Base-by-base conservation (phyloP, 805 yeast species). In the Scheffersomyces amazonensis region DNA sequence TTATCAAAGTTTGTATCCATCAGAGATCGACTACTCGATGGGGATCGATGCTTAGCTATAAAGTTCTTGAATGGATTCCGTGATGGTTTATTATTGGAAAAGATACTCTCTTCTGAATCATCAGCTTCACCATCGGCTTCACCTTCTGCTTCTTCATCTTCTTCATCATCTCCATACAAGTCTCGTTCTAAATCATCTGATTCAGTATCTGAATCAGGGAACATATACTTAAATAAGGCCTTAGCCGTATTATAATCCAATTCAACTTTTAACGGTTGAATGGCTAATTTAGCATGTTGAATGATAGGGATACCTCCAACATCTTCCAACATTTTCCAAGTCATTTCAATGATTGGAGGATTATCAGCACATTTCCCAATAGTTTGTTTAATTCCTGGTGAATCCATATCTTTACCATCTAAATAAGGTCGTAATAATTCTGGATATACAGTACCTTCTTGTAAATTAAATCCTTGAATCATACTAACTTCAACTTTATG, bases 221-320 rank as follows among this genome's bases (percentile, higher is more conserved):
- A 83, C n/a, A 83, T 62, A 63, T 87, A 90, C 13, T 71, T 64
- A 52, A 83, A 66, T 18, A 90, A 55, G 47, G 73, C 75, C 28
- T 73, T 74, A 1, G 89, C 83, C 0, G 90, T 78, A 1, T 64
- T 66, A 46, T 83, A 85, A 43, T 90, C 97, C 27, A 91, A 56
- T 46, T 82, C 84, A 2, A 91, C 49, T 42, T 77, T 78, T 43
- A 90, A 50, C 1, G 96, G 96, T 36, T 75, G 72, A 13, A 87
- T 57, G 1, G 63, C 58, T 15, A 87, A 67, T 25, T 76, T 76
- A 17, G 87, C 81, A 35, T 73, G 65, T 42, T 79, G 80, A 62
- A 90, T 69, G 17, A 90, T 81, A n/a, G 85, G 76, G 35, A 90
- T 88, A 9, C 98, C 98, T 22, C 96, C 98, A 39, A 91, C 83